phyloP scores from a whole-genome alignment of 2,329 filamentous ascomycete genomes.

The Seiridium unicorne region DNA sequence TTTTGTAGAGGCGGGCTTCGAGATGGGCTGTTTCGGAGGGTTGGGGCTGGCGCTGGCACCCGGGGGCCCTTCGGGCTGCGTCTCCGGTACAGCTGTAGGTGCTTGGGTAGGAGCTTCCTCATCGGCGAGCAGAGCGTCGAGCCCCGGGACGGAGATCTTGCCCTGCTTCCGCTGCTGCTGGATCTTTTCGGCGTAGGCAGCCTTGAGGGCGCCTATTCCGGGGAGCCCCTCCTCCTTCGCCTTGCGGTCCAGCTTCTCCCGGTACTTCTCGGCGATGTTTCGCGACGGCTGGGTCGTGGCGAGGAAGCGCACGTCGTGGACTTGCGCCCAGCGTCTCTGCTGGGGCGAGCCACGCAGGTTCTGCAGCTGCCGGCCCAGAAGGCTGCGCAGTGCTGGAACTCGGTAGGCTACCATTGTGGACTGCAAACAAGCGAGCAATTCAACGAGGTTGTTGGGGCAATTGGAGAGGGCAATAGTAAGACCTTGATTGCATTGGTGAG shows the following conservation, averaged over 20 bases:
- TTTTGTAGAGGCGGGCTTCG: slow-evolving; percentile 12
- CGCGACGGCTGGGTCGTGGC: slow-evolving; percentile 71
- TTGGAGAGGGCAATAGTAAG: background rate
- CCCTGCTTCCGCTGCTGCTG: slow-evolving; percentile 66
- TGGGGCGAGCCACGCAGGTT: slow-evolving; percentile 24
- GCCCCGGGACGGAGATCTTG: slow-evolving; percentile 45
- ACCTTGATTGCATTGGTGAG: background rate
- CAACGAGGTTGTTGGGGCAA: background rate
- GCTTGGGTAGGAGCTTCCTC: slow-evolving; percentile 22
- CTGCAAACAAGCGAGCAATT: background rate
- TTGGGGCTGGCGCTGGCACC: slow-evolving; percentile 25
- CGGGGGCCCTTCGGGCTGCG: background rate
- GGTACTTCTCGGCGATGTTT: slow-evolving; percentile 79
- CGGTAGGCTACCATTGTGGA: slow-evolving; percentile 6
- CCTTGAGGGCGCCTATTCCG: slow-evolving; percentile 73
- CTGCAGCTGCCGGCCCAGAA: slow-evolving; percentile 33
- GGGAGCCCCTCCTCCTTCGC: slow-evolving; percentile 70
- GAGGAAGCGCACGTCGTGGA: slow-evolving; percentile 88
- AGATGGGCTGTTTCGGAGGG: slow-evolving; percentile 10
- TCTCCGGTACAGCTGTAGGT: background rate
- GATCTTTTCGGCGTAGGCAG: slow-evolving; percentile 85
- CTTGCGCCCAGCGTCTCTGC: slow-evolving; percentile 86
- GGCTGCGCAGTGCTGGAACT: slow-evolving; percentile 40
- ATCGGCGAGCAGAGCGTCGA: slow-evolving; percentile 28
- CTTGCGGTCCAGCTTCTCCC: slow-evolving; percentile 79